Percentiles rank a stretch among this genome's conserved stretches.
Evolutionary conservation across 352 stramenopile genomes (phyloP).

Genomic region (Pythium biforme): DNA sequence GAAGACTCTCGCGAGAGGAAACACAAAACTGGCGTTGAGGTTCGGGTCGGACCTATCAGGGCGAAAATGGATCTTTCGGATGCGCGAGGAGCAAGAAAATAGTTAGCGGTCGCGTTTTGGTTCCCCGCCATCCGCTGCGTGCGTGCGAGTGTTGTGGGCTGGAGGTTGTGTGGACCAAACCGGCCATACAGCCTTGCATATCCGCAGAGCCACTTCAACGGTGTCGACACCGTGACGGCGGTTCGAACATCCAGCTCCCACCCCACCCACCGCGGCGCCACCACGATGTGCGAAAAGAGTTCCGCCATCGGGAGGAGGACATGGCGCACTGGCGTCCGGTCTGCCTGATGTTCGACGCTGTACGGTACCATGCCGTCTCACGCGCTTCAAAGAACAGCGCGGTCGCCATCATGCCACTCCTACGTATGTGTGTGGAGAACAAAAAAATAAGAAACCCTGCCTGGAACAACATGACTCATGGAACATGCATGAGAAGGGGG

Average conservation of each 20-base stretch:
- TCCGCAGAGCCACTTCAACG: conserved; percentile 7
- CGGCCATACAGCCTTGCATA: too few species aligned
- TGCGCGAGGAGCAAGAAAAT: background rate
- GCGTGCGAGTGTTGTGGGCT: background rate
- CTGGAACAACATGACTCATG: conserved; percentile 1
- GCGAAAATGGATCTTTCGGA: background rate
- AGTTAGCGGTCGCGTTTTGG: background rate
- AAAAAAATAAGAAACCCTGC: background rate
- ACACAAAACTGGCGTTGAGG: conserved; percentile 10
- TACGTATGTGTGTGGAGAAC: background rate
- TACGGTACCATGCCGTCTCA: background rate
- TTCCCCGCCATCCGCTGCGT: background rate
- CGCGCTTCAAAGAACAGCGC: conserved; percentile 13
- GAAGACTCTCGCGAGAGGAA: background rate
- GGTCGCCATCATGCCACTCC: background rate
- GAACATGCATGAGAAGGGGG: background rate
- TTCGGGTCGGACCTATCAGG: conserved; percentile 3
- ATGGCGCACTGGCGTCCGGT: background rate
- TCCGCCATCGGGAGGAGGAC: conserved; percentile 4
- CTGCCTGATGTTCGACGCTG: background rate
- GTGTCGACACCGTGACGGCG: background rate
- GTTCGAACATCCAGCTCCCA: conserved; percentile 6
- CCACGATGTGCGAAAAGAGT: conserved; percentile 12
- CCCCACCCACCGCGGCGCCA: too few species aligned
- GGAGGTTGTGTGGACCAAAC: too few species aligned